These are phyloP conservation scores for Forsythia suspensa DNA, from an alignment of 257 asterid species.

Conservation along the genomic window DNA sequence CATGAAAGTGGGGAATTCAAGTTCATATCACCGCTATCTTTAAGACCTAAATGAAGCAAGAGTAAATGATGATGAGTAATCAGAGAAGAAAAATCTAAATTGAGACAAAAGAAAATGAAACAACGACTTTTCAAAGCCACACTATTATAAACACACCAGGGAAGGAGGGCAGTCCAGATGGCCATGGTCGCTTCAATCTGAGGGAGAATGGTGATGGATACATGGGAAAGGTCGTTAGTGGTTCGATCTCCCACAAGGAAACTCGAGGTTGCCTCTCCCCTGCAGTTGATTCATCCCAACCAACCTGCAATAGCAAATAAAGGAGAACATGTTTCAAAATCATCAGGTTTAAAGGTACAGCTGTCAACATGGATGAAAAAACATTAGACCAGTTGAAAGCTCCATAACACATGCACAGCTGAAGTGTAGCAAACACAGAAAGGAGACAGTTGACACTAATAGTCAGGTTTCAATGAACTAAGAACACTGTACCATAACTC, in stretches of 20 bases:
- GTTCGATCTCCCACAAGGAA: constrained; percentile 92
- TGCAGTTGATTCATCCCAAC: constrained; percentile 98
- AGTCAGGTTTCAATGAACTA: neutral
- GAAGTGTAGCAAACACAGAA: neutral
- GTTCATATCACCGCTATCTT: constrained; percentile 50
- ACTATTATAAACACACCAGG: constrained; percentile 48
- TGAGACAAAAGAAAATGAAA: neutral
- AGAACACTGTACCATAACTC: neutral
- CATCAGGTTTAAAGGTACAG: neutral
- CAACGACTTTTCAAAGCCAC: neutral
- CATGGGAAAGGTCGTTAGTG: constrained; percentile 87
- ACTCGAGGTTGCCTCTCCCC: constrained; percentile 96
- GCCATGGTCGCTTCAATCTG: constrained; percentile 91
- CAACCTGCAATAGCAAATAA: constrained; percentile 56
- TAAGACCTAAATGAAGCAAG: constrained; percentile 48
- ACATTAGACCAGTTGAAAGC: neutral
- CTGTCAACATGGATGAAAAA: neutral
- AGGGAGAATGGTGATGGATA: constrained; percentile 90
- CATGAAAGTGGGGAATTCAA: constrained; percentile 64
- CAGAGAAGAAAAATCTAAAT: neutral
- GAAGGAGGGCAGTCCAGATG: constrained; percentile 69
- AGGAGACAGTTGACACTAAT: neutral
- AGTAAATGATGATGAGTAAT: neutral
- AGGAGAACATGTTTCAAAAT: neutral
- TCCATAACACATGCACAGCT: neutral